Evolutionary conservation across 306 rosid species (phyloP).

Genomic region (Fragaria ananassa): DNA sequence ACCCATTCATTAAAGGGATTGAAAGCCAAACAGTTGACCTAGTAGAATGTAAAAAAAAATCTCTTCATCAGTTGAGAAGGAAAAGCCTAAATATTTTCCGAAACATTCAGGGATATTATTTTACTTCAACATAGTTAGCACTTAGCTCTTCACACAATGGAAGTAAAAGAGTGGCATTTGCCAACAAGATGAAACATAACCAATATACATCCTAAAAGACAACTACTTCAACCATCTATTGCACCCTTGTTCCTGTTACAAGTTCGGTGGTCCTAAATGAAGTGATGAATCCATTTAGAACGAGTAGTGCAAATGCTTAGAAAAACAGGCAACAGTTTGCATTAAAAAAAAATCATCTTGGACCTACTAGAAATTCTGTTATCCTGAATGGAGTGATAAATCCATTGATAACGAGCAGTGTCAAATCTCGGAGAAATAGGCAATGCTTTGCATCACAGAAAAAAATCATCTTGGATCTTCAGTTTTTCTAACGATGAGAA

Average conservation of each 20-base stretch:
- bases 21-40: constrained; percentile 98
- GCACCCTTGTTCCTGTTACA: not conserved
- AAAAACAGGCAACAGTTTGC: no score
- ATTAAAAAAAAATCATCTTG: not conserved
- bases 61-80: constrained; percentile 10
- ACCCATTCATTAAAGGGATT: constrained; percentile 98
- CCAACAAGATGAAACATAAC: not conserved
- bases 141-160: not conserved
- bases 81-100: constrained; percentile 1
- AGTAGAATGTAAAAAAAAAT: not conserved
- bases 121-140: not conserved
- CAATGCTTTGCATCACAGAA: not conserved
- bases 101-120: not conserved
- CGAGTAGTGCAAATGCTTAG: not conserved
- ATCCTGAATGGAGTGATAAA: no score
- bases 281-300: not conserved
- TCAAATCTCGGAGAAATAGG: no score
- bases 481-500: not conserved
- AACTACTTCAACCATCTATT: not conserved
- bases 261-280: not conserved
- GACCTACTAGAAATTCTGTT: not conserved
- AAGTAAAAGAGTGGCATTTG: not conserved
- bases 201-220: not conserved
- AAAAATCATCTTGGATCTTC: not conserved
- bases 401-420: no score